Evolutionary conservation across 1,284 basidiomycete genomes (phyloP).

Genomic region (Leucoagaricus sp.): DNA sequence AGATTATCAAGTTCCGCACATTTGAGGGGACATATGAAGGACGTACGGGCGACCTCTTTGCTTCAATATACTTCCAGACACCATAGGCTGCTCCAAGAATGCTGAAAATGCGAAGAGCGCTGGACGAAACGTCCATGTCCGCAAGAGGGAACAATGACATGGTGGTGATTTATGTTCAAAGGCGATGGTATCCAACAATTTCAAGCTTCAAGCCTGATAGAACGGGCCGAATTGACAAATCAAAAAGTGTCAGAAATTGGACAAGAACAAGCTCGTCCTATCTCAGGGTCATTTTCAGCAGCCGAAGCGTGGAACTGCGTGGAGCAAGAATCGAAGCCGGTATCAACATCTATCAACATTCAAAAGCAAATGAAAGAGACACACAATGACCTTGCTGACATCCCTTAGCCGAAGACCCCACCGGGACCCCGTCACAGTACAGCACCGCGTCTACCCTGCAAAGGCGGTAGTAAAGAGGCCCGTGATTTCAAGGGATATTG

Average conservation of each 20-base stretch:
- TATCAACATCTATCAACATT: no score
- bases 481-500: background rate
- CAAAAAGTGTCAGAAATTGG: background rate
- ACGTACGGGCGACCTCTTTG: conserved; percentile 12
- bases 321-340: no score
- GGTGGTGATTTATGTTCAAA: background rate
- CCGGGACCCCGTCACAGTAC: no score
- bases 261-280: background rate
- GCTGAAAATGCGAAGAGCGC: background rate
- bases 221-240: background rate
- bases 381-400: no score
- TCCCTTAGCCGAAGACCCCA: no score
- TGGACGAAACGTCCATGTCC: background rate
- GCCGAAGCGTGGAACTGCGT: no score
- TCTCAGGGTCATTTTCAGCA: background rate
- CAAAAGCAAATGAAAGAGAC: no score
- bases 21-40: background rate
- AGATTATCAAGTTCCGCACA: background rate
- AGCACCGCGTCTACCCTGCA: background rate
- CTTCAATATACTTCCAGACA: conserved; percentile 6
- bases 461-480: background rate
- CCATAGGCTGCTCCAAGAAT: background rate
- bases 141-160: background rate
- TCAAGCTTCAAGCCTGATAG: background rate
- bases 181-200: background rate